Evolutionary conservation across 2,329 filamentous ascomycete genomes (phyloP).

Genomic region (Paecilomyces formosus): DNA sequence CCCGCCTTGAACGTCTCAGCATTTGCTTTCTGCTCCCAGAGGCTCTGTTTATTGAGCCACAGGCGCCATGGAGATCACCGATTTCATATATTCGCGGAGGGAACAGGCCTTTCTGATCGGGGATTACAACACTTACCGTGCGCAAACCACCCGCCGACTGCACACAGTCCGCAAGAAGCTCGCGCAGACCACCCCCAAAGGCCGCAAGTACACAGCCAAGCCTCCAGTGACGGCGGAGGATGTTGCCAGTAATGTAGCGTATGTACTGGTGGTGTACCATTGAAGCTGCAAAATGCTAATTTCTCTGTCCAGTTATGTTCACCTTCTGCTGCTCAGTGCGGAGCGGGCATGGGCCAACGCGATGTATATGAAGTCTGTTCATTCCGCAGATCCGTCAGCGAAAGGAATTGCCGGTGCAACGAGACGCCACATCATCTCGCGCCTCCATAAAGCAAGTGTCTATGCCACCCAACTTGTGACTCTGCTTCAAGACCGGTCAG

Average conservation of each 20-base stretch:
- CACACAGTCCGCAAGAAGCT: constrained; percentile 79
- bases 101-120: constrained; percentile 80
- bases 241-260: constrained; percentile 70
- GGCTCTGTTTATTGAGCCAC: not conserved
- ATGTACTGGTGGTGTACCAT: constrained; percentile 29
- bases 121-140: constrained; percentile 80
- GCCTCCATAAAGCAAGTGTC: constrained; percentile 70
- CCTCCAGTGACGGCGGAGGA: constrained; percentile 64
- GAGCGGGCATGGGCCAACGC: constrained; percentile 94
- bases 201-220: constrained; percentile 75
- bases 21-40: not conserved
- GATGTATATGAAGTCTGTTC: constrained; percentile 83
- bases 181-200: constrained; percentile 73
- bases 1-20: not conserved
- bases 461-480: constrained; percentile 61
- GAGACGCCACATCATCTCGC: constrained; percentile 80
- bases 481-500: constrained; percentile 55
- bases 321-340: constrained; percentile 74
- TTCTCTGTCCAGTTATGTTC: constrained; percentile 53
- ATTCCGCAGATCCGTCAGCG: constrained; percentile 63
- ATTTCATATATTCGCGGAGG: constrained; percentile 68
- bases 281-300: constrained; percentile 7
- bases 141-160: constrained; percentile 70
- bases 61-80: constrained; percentile 75
- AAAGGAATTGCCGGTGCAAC: constrained; percentile 72